phyloP scores from a whole-genome alignment of 345 rosid genomes.

The Cardiospermum halicacabum region DNA sequence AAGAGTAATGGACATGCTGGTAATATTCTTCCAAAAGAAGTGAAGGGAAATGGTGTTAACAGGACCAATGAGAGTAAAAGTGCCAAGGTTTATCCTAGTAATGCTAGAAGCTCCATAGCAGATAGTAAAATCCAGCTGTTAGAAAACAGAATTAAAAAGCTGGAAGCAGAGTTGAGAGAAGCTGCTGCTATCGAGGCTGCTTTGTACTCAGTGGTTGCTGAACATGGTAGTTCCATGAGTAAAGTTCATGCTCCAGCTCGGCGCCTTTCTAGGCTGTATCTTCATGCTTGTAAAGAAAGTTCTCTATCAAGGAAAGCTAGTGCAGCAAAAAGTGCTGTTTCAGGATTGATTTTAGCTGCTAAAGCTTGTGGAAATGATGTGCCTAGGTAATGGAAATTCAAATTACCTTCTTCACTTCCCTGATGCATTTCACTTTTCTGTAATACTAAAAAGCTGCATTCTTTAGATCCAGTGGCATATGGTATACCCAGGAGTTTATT shows the following conservation, averaged over 20 bases:
- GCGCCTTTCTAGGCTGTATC: conserved; percentile 83
- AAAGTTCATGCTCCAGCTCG: conserved; percentile 97
- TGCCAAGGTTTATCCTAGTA: conserved; percentile 47
- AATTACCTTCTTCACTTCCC: conserved; percentile 3
- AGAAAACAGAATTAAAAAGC: conserved; percentile 63
- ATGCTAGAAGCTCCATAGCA: conserved; percentile 33
- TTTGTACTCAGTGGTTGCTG: conserved; percentile 80
- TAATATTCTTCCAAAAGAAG: conserved; percentile 30
- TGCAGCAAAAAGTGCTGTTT: conserved; percentile 79
- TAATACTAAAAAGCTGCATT: background rate
- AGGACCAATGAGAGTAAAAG: conserved; percentile 40
- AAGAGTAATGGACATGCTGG: conserved; percentile 38
- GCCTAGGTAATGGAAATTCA: conserved; percentile 53
- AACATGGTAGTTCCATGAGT: conserved; percentile 82
- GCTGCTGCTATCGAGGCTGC: conserved; percentile 89
- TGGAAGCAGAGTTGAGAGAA: conserved; percentile 87
- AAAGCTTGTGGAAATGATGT: conserved; percentile 97
- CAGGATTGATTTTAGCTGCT: conserved; percentile 73
- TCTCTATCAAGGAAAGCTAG: conserved; percentile 53
- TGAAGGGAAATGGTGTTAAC: conserved; percentile 29
- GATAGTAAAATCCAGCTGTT: conserved; percentile 60
- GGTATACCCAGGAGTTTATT: background rate
- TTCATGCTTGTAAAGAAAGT: conserved; percentile 56
- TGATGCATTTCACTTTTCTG: background rate
- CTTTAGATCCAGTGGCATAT: background rate